A percentile compares a stretch with the other conserved stretches of the same genome.
Conservation (phyloP, 2,329 filamentous ascomycete genomes). For the Alternaria ethzedia region DNA sequence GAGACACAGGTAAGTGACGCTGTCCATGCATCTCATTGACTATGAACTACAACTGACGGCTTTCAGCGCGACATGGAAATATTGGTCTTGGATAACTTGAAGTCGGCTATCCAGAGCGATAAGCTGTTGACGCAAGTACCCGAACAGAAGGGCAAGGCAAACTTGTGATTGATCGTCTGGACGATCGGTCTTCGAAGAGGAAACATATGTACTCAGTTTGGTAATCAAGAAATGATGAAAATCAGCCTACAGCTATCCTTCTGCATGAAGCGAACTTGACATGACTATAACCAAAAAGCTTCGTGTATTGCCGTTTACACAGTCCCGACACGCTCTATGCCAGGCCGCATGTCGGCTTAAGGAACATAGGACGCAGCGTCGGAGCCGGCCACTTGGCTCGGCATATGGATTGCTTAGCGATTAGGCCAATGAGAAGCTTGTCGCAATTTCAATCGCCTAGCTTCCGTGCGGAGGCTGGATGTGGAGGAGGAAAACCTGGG, state of each 20-base stretch:
- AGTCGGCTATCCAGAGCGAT: constrained; percentile 62
- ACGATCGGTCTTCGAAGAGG: neutral
- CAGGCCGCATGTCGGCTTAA: neutral
- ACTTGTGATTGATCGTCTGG: constrained; percentile 22
- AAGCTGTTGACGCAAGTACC: constrained; percentile 66
- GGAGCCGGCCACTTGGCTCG: neutral
- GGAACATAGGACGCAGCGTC: neutral
- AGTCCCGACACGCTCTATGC: neutral
- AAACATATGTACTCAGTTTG: neutral
- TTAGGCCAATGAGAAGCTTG: neutral
- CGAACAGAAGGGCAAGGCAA: constrained; percentile 59
- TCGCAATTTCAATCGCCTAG: neutral
- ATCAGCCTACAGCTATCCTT: neutral
- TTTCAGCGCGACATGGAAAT: constrained; percentile 63
- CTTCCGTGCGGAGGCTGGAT: neutral
- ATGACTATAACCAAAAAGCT: neutral
- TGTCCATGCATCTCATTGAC: neutral
- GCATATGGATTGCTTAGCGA: constrained; percentile 1
- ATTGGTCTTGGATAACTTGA: constrained; percentile 64
- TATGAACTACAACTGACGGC: constrained; percentile 10
- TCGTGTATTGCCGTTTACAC: neutral
- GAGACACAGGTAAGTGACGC: constrained; percentile 59
- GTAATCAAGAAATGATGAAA: neutral
- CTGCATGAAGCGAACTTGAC: neutral
- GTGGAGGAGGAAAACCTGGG: constrained; percentile 20